Percentiles rank a stretch among this genome's conserved stretches.
Conservation (phyloP, 1,139 yeast species). For the Kodamaea fungicola region DNA sequence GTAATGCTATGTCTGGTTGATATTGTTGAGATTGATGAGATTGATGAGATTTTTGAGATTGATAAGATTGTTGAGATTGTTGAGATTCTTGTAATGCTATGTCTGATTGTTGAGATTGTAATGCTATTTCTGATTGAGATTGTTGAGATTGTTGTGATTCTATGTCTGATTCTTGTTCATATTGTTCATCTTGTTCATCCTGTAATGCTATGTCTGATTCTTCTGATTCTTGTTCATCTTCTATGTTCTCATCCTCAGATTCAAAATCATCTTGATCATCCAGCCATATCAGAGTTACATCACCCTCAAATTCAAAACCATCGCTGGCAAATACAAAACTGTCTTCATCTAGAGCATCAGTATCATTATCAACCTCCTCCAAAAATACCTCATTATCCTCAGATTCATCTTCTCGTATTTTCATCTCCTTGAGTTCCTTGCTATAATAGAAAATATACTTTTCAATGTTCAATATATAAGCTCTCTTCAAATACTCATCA, state of each 20-base stretch:
- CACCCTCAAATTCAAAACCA: slow-evolving; percentile 5
- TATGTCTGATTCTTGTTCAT: too few species aligned
- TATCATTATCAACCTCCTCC: slow-evolving; percentile 2
- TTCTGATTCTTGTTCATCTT: not conserved
- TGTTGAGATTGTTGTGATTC: not conserved
- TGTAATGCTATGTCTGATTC: too few species aligned
- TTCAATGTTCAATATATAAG: slow-evolving; percentile 10
- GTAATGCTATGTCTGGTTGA: not conserved
- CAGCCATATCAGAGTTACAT: slow-evolving; percentile 6
- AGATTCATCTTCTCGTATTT: slow-evolving; percentile 1
- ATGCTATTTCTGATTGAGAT: not conserved
- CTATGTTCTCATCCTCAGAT: not conserved
- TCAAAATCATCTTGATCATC: slow-evolving; percentile 2
- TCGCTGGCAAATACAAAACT: slow-evolving; percentile 7
- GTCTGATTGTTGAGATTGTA: not conserved
- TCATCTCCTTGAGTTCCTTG: slow-evolving; percentile 1
- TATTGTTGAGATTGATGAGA: not conserved
- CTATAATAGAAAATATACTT: slow-evolving; percentile 7
- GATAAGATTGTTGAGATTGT: not conserved
- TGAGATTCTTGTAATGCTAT: not conserved
- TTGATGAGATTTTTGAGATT: not conserved
- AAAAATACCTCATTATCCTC: slow-evolving; percentile 2
- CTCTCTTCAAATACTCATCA: slow-evolving; percentile 9
- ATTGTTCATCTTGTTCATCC: too few species aligned
- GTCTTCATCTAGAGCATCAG: slow-evolving; percentile 4